Evolutionary conservation across 2,329 filamentous ascomycete genomes (phyloP), one percentile per base, ranked within the genome.

Genomic region (Hypoxylon sp.): DNA sequence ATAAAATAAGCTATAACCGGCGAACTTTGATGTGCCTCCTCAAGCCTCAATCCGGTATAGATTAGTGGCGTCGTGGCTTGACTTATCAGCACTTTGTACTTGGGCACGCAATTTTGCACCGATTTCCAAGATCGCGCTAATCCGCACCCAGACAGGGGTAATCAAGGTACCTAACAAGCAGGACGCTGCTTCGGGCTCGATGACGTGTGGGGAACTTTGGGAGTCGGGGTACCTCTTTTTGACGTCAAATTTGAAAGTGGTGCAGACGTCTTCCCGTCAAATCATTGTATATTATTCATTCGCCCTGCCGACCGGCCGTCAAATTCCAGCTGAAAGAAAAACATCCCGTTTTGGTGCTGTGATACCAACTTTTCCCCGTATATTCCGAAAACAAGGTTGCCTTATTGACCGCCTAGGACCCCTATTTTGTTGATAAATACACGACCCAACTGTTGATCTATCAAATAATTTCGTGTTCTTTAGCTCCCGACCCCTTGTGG

Each of bases 151-250:
- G 36, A 7, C 52, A 52, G 56, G 45, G 56, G 7, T 57, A 28
- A n/a, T 17, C 14, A 48, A 38, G 62, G 57, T 58, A 59, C 45
- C n/a, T n/a, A n/a, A n/a, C 2, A 23, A 63, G 23, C 45, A 53
- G 17, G 59, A n/a, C 51, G 50, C 19, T 53, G 51, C 14, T 34
- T 51, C 19, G 62, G 55, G 66, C 60, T 70, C 68, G 65, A 74
- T 74, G 73, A 73, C 71, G 73, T 72, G 71, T 72, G 71, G 70
- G 66, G 71, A 61, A 65, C 48, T 48, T 59, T 49, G 41, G 46
- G 19, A 14, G 19, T 53, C 49, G n/a, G 25, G 49, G 28, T 30
- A 43, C 28, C 45, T 62, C 28, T 67, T 65, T 67, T 72, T 72
- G 72, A 72, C 70, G 66, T 74, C 70, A 70, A 73, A 60, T 52